Percentiles rank a stretch among this genome's conserved stretches.
phyloP scores from a whole-genome alignment of 2,329 filamentous ascomycete species.

The Diaporthe humulicola region DNA sequence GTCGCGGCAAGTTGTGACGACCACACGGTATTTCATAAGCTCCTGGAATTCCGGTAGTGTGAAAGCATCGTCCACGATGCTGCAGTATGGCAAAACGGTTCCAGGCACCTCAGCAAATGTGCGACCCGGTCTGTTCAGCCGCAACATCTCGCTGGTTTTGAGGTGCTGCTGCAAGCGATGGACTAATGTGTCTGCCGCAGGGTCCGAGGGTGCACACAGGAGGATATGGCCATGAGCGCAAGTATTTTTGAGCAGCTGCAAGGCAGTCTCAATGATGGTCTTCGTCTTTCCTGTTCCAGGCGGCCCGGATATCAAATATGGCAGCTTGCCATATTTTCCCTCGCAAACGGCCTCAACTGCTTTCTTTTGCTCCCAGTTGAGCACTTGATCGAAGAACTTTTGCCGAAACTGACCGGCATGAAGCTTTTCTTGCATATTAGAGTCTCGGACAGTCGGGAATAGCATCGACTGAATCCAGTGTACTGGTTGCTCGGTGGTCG shows the following conservation, averaged over 20 bases:
- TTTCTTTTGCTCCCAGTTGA: constrained; percentile 45
- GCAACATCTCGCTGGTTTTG: constrained; percentile 40
- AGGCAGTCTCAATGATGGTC: constrained; percentile 44
- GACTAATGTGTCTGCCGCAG: constrained; percentile 43
- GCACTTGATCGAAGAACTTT: constrained; percentile 37
- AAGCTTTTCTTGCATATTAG: constrained; percentile 40
- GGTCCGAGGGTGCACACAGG: constrained; percentile 45
- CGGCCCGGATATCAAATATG: constrained; percentile 46
- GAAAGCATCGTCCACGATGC: constrained; percentile 37
- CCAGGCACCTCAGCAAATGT: constrained; percentile 41
- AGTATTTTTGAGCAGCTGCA: constrained; percentile 43
- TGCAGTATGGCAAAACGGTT: constrained; percentile 43
- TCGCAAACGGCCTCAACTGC: constrained; percentile 43
- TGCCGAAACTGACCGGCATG: constrained; percentile 37
- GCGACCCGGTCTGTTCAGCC: constrained; percentile 42
- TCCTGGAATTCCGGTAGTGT: constrained; percentile 39
- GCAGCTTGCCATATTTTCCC: constrained; percentile 43
- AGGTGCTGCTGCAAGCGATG: constrained; percentile 40
- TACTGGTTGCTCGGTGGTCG: background rate
- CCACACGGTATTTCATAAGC: constrained; percentile 42
- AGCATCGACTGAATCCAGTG: constrained; percentile 44
- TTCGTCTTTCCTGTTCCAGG: constrained; percentile 46
- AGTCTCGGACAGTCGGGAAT: constrained; percentile 43
- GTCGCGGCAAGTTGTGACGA: constrained; percentile 45
- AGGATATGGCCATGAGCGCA: constrained; percentile 42